Evolutionary conservation across 495 filamentous ascomycete species (phyloP).

Genomic region (Letharia lupina): DNA sequence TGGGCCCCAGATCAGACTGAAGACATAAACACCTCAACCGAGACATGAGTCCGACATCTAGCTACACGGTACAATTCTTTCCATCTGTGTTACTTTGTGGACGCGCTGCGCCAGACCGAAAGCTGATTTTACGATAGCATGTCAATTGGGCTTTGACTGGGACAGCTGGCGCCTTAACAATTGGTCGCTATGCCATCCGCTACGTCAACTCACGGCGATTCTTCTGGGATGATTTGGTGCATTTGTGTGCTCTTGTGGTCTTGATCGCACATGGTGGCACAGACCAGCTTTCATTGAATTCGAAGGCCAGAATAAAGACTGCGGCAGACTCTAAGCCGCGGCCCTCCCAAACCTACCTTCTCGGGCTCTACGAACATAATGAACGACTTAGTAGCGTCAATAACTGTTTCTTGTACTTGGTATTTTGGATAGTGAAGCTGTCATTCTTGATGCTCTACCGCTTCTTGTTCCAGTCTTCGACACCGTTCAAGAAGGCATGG

Average conservation of each 20-base stretch:
- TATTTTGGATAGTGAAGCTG: constrained; percentile 12
- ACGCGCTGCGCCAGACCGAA: background rate
- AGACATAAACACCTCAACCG: background rate
- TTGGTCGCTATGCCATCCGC: constrained; percentile 9
- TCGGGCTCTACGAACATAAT: constrained; percentile 12
- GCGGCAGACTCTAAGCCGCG: background rate
- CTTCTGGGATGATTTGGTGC: constrained; percentile 12
- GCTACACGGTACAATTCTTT: constrained; percentile 2
- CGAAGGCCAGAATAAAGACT: background rate
- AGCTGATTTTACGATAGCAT: constrained; percentile 4
- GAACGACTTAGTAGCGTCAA: constrained; percentile 3
- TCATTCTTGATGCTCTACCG: constrained; percentile 15
- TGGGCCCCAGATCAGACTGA: background rate
- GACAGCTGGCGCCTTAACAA: background rate
- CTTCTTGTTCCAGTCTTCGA: constrained; percentile 11
- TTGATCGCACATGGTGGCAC: constrained; percentile 5
- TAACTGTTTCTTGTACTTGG: constrained; percentile 15
- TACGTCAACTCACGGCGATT: constrained; percentile 1
- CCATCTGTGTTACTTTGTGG: background rate
- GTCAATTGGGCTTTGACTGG: constrained; percentile 14
- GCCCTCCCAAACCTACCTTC: constrained; percentile 4
- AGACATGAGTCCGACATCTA: constrained; percentile 4
- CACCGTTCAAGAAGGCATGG: constrained; percentile 11
- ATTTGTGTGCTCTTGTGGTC: constrained; percentile 4
- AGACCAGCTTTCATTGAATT: constrained; percentile 8